These are phyloP conservation scores for Dioszegia hungarica DNA, from an alignment of 768 basidiomycete genomes.

Conservation along the genomic window DNA sequence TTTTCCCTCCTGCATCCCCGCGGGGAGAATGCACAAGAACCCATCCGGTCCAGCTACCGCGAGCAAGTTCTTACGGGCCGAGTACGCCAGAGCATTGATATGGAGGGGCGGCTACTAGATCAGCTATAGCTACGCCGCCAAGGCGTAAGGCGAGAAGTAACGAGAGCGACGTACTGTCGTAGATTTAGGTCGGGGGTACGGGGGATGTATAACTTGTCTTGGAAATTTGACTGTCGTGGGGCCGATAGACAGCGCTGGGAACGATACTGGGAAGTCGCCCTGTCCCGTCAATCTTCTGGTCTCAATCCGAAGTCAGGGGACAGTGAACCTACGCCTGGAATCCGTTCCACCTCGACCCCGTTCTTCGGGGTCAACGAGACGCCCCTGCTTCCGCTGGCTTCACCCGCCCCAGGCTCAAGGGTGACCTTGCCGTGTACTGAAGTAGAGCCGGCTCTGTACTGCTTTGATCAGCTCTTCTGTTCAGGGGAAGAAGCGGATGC, in stretches of 20 bases:
- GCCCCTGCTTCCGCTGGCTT: slow-evolving; percentile 20
- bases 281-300: neutral
- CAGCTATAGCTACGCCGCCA: neutral
- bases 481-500: neutral
- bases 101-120: slow-evolving; percentile 33
- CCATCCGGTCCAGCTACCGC: slow-evolving; percentile 47
- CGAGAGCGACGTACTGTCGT: slow-evolving; percentile 23
- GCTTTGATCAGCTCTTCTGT: neutral
- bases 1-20: slow-evolving; percentile 4
- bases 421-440: slow-evolving; percentile 63
- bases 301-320: neutral
- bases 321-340: slow-evolving; percentile 20
- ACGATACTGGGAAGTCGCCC: slow-evolving; percentile 31
- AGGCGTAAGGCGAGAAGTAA: too few relatives aligned
- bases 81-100: slow-evolving; percentile 40
- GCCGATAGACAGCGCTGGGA: slow-evolving; percentile 53
- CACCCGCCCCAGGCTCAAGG: slow-evolving; percentile 54
- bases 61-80: slow-evolving; percentile 22
- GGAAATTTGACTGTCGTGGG: slow-evolving; percentile 57
- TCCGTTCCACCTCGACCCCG: slow-evolving; percentile 54
- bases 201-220: slow-evolving; percentile 55
- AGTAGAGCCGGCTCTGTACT: slow-evolving; percentile 53
- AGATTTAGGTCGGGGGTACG: slow-evolving; percentile 47
- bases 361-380: slow-evolving; percentile 55
- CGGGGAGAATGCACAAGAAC: slow-evolving; percentile 32